phyloP scores from a whole-genome alignment of 1,284 basidiomycete genomes.

The Cystobasidium sp. region DNA sequence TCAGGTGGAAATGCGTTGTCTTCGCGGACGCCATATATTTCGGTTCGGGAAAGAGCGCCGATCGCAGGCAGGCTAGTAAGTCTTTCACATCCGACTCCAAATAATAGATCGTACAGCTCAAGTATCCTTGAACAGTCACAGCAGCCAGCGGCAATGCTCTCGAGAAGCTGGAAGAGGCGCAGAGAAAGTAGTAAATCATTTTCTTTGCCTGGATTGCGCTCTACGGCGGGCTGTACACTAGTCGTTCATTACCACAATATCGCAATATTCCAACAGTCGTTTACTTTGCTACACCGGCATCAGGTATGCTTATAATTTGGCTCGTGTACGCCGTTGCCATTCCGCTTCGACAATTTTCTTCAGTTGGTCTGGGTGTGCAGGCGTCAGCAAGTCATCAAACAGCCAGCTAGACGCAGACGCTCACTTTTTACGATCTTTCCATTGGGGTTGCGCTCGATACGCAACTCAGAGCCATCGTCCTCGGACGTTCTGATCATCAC shows the following conservation, averaged over 20 bases:
- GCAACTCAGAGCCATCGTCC: slow-evolving; percentile 24
- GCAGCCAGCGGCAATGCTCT: slow-evolving; percentile 21
- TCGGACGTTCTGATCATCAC: slow-evolving; percentile 26
- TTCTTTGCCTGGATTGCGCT: not conserved
- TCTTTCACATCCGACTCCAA: not conserved
- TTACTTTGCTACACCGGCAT: not conserved
- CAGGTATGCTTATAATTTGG: slow-evolving; percentile 15
- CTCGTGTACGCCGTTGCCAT: slow-evolving; percentile 34
- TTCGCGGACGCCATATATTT: slow-evolving; percentile 35
- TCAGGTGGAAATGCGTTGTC: slow-evolving; percentile 42
- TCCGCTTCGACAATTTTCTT: slow-evolving; percentile 40
- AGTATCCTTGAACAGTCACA: not conserved
- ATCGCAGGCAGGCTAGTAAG: slow-evolving; percentile 39
- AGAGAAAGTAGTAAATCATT: slow-evolving; percentile 19
- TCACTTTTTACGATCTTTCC: slow-evolving; percentile 43
- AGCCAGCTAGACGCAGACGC: not conserved
- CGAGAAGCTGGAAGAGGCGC: slow-evolving; percentile 18
- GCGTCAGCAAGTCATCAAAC: not conserved
- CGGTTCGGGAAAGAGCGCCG: slow-evolving; percentile 33
- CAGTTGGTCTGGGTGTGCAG: slow-evolving; percentile 14
- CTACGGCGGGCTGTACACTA: not conserved
- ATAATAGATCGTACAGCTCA: not conserved
- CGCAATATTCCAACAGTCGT: not conserved
- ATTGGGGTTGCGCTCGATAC: slow-evolving; percentile 41
- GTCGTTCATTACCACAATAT: not conserved